phyloP scores from a whole-genome alignment of 2,329 filamentous ascomycete genomes.

The Penicillium concentricum region DNA sequence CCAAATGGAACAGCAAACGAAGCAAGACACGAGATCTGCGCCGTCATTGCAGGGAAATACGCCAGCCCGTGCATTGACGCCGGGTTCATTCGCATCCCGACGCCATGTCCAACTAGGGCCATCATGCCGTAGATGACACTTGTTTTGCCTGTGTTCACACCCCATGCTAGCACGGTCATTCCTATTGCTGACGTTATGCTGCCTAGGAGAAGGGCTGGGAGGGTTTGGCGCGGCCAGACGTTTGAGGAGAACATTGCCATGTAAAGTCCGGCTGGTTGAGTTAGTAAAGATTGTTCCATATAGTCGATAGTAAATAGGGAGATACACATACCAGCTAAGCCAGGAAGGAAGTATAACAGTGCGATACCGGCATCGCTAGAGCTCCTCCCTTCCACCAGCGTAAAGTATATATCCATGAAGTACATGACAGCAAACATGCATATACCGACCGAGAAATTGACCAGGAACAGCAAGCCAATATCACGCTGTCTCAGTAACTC shows the following conservation, averaged over 20 bases:
- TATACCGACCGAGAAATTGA: not conserved
- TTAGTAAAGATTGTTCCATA: not conserved
- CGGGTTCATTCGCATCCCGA: constrained; percentile 65
- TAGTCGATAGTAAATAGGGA: no score
- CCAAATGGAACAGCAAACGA: not conserved
- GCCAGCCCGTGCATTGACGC: constrained; percentile 52
- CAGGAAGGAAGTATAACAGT: not conserved
- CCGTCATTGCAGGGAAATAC: not conserved
- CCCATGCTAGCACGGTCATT: not conserved
- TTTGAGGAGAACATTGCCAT: not conserved
- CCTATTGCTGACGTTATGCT: not conserved
- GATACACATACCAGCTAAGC: not conserved
- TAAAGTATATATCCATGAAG: not conserved
- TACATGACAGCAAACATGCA: not conserved
- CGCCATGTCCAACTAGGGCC: constrained; percentile 62
- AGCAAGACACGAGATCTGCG: not conserved
- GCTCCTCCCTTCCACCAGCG: not conserved
- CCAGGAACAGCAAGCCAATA: not conserved
- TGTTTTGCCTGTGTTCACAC: constrained; percentile 28
- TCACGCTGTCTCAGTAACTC: not conserved
- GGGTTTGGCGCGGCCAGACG: not conserved
- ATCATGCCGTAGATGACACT: constrained; percentile 64
- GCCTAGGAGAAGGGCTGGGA: not conserved
- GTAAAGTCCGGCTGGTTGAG: not conserved
- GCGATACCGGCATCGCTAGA: not conserved